phyloP scores from a whole-genome alignment of 1,284 basidiomycete genomes.

The Irpex rosettiformis region DNA sequence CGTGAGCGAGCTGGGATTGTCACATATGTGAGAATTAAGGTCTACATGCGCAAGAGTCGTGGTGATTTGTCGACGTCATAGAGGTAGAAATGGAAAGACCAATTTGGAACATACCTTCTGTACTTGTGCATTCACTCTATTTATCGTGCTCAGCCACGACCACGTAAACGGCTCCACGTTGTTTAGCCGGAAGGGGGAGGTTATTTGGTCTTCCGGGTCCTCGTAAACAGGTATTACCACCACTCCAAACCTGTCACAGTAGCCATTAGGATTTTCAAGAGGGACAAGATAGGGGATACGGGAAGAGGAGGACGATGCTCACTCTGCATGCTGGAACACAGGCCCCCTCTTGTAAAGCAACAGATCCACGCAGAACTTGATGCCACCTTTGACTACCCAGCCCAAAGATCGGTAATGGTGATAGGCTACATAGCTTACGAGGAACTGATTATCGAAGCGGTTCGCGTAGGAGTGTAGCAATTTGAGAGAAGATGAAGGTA shows the following conservation, averaged over 20 bases:
- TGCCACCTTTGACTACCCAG: conserved; percentile 96
- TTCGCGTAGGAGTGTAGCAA: conserved; percentile 24
- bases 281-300: not conserved
- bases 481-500: conserved; percentile 27
- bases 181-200: conserved; percentile 58
- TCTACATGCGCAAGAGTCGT: conserved; percentile 48
- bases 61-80: not conserved
- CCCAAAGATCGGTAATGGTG: conserved; percentile 96
- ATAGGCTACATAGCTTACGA: conserved; percentile 88
- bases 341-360: conserved; percentile 94
- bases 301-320: conserved; percentile 31
- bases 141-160: conserved; percentile 97
- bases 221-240: conserved; percentile 89
- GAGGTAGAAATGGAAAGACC: not conserved
- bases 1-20: conserved; percentile 77
- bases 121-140: conserved; percentile 95
- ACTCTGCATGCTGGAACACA: conserved; percentile 96
- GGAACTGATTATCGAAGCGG: conserved; percentile 86
- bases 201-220: conserved; percentile 66
- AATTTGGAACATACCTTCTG: conserved; percentile 68
- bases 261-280: not conserved
- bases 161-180: conserved; percentile 78
- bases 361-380: conserved; percentile 98
- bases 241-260: conserved; percentile 72
- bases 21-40: conserved; percentile 85